Conservation (phyloP, 805 yeast species). For the Candida nanaspora region DNA sequence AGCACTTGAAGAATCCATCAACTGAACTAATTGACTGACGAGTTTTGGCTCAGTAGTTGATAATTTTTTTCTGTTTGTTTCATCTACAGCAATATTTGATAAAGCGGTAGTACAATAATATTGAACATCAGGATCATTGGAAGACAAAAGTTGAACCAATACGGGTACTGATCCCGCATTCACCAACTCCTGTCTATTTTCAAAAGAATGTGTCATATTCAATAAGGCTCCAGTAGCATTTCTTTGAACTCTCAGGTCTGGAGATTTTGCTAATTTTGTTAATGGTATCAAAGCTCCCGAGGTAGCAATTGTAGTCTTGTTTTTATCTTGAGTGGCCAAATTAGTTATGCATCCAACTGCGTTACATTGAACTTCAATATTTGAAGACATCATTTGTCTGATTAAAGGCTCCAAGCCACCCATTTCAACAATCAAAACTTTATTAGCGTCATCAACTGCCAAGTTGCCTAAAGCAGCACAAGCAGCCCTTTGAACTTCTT, state of each 20-base stretch:
- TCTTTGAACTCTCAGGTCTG: constrained; percentile 93
- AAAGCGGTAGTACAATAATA: constrained; percentile 97
- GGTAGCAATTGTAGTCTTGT: constrained; percentile 91
- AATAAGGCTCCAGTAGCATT: constrained; percentile 97
- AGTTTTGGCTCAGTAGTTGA: constrained; percentile 90
- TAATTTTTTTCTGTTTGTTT: constrained; percentile 77
- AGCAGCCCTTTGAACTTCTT: constrained; percentile 97
- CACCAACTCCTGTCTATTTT: constrained; percentile 92
- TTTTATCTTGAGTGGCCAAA: constrained; percentile 95
- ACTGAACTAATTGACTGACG: constrained; percentile 76
- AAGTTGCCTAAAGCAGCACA: constrained; percentile 98
- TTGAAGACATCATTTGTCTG: constrained; percentile 94
- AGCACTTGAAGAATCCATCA: constrained; percentile 91
- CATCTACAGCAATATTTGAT: constrained; percentile 96
- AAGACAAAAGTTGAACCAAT: constrained; percentile 75
- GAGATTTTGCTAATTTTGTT: constrained; percentile 89
- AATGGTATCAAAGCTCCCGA: constrained; percentile 94
- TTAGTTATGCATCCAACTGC: constrained; percentile 99
- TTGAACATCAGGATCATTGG: constrained; percentile 93
- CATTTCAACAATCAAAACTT: constrained; percentile 90
- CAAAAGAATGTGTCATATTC: constrained; percentile 97
- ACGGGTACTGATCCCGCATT: constrained; percentile 99
- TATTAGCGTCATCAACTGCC: constrained; percentile 95
- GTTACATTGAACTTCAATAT: constrained; percentile 97
- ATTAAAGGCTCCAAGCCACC: constrained; percentile 96